Evolutionary conservation across 2,329 filamentous ascomycete species (phyloP), one percentile per base, ranked within the genome.

Genomic region (Cryoendolithus antarcticus): DNA sequence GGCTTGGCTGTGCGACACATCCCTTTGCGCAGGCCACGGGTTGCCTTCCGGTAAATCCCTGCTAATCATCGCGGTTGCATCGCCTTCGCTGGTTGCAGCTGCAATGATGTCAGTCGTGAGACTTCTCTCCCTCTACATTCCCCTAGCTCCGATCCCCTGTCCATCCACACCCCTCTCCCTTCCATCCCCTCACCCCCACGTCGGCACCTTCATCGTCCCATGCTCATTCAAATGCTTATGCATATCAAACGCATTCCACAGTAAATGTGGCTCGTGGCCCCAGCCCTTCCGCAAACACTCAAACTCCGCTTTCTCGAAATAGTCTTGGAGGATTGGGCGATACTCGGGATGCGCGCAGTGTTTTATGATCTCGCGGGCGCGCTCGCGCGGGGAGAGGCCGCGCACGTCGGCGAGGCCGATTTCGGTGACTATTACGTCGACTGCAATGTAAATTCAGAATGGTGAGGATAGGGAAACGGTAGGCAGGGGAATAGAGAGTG

Each of bases 161-260:
- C 6, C 19, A 4, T 6, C 19, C n/a, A n/a, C n/a, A n/a, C n/a
- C n/a, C n/a, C n/a, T n/a, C n/a, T n/a, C n/a, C n/a, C 15, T 19
- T 3, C 6, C 7, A 6, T 27, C 24, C 7, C 7, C 24, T 27
- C 24, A 27, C 24, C 24, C 38, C 78, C 80, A 86, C 47, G 66
- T 74, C 53, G 73, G 70, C 48, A 88, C 72, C 77, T 88, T 88
- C 86, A 93, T 93, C 51, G 83, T 91, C 15, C 86, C 86, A 60
- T 89, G 75, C 66, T 88, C 80, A 42, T 76, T 66, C 44, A 93
- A 62, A 47, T 86, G 82, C 70, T 80, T 80, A 65, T 93, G 86
- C 78, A 93, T 83, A 62, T 93, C 84, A 60, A 93, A 93, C 34
- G 73, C 70, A 63, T 93, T 82, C 72, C 79, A 93, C 46, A 93